phyloP scores from a whole-genome alignment of 2,329 filamentous ascomycete genomes.

The Xylariaceae sp. region DNA sequence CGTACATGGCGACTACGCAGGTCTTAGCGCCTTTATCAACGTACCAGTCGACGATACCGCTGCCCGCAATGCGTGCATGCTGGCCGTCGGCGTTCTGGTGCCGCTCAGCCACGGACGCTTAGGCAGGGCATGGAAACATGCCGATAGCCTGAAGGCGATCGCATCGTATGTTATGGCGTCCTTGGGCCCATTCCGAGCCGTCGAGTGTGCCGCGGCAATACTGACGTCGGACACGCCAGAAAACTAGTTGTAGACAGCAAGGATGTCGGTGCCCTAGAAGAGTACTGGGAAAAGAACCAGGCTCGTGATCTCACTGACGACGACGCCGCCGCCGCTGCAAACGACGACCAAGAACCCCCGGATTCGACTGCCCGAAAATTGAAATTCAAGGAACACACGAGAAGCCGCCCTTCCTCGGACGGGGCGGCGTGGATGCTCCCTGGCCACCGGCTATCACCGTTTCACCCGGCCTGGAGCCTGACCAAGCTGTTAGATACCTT shows the following conservation, averaged over 20 bases:
- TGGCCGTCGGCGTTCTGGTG: conserved; percentile 85
- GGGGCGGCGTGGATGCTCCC: conserved; percentile 54
- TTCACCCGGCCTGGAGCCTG: conserved; percentile 84
- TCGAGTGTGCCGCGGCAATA: neutral
- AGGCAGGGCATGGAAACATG: conserved; percentile 86
- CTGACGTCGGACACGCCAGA: conserved; percentile 33
- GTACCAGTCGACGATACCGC: conserved; percentile 69
- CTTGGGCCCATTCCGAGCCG: neutral
- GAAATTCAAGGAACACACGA: conserved; percentile 41
- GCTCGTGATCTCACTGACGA: conserved; percentile 39
- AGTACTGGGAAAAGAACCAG: conserved; percentile 71
- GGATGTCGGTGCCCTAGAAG: conserved; percentile 61
- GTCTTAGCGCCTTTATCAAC: conserved; percentile 88
- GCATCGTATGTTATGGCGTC: conserved; percentile 52
- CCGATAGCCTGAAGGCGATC: conserved; percentile 68
- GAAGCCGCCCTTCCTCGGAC: conserved; percentile 59
- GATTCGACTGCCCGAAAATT: conserved; percentile 40
- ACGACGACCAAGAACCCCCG: conserved; percentile 50
- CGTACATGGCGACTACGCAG: conserved; percentile 77
- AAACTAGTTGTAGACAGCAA: conserved; percentile 62
- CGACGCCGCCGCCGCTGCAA: conserved; percentile 31
- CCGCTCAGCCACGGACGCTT: conserved; percentile 79
- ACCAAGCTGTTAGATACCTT: conserved; percentile 74
- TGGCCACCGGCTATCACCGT: conserved; percentile 65
- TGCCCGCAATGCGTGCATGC: conserved; percentile 84